These are phyloP conservation scores for Neofusicoccum umdonicola DNA, from an alignment of 2,329 filamentous ascomycete genomes.

Conservation along the genomic window DNA sequence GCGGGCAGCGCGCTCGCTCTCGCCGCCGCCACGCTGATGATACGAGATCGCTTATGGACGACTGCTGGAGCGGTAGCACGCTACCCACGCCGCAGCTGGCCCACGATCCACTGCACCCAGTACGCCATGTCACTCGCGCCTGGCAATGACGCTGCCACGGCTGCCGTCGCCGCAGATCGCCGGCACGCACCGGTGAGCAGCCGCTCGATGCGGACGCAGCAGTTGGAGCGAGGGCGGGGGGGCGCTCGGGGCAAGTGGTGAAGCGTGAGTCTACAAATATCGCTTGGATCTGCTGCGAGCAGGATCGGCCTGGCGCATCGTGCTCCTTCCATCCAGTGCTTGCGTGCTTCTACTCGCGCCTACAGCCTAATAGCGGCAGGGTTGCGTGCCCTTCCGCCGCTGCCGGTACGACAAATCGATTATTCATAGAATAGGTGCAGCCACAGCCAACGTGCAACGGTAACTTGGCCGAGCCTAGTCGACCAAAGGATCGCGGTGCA, in stretches of 20 bases:
- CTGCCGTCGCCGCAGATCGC: too few relatives aligned
- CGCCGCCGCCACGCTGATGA: not conserved
- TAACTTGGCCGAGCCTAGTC: constrained; percentile 15
- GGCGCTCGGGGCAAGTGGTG: constrained; percentile 7
- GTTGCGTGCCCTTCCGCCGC: constrained; percentile 12
- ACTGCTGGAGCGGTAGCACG: too few relatives aligned
- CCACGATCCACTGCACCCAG: too few relatives aligned
- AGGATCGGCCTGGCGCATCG: constrained; percentile 12
- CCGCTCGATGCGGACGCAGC: not conserved
- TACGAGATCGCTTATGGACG: constrained; percentile 15
- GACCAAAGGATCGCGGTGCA: constrained; percentile 13
- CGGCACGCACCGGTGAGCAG: too few relatives aligned
- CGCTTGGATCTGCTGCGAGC: constrained; percentile 13
- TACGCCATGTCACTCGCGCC: too few relatives aligned
- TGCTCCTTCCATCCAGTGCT: not conserved
- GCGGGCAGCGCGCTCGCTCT: not conserved
- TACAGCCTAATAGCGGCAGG: constrained; percentile 17
- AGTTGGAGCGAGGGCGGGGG: not conserved
- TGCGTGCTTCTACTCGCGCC: constrained; percentile 9
- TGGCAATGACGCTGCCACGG: too few relatives aligned
- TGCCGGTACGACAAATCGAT: constrained; percentile 16
- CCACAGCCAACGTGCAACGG: constrained; percentile 15
- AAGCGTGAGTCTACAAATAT: constrained; percentile 13
- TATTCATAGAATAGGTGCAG: constrained; percentile 16
- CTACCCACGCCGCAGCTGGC: too few relatives aligned